Percentiles rank a stretch among this genome's conserved stretches.
Conservation (phyloP, 148 eudicot genomes). For the Heliamphora exappendiculata region DNA sequence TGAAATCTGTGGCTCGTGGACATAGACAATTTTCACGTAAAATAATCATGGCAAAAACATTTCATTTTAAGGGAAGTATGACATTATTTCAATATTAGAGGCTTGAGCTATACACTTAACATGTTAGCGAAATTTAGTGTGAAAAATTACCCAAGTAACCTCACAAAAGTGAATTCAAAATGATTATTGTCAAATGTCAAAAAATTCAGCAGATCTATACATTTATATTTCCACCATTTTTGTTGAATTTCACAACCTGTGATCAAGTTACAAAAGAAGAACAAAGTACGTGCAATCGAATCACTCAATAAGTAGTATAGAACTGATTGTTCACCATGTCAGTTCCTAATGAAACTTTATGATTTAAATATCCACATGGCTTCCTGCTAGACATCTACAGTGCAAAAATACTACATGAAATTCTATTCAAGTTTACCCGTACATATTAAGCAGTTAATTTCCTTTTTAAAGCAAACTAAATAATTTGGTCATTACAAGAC, state of each 20-base stretch:
- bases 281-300: not conserved
- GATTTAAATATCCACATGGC: not conserved
- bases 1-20: too few species aligned
- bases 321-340: not conserved
- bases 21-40: too few species aligned
- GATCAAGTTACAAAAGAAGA: not conserved
- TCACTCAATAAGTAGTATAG: not conserved
- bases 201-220: not conserved
- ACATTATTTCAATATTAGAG: not conserved
- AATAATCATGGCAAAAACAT: not conserved
- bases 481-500: not conserved
- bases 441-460: not conserved
- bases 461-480: not conserved
- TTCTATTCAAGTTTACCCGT: not conserved
- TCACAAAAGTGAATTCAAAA: not conserved
- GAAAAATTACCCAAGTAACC: not conserved
- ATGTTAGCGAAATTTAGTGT: not conserved
- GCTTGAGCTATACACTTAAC: not conserved
- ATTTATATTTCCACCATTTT: not conserved
- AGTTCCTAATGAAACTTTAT: not conserved
- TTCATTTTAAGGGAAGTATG: not conserved
- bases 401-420: not conserved
- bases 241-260: not conserved
- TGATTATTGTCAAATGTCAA: not conserved
- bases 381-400: not conserved